Evolutionary conservation across 1,284 basidiomycete species (phyloP).

Genomic region (Naganishia sp.): DNA sequence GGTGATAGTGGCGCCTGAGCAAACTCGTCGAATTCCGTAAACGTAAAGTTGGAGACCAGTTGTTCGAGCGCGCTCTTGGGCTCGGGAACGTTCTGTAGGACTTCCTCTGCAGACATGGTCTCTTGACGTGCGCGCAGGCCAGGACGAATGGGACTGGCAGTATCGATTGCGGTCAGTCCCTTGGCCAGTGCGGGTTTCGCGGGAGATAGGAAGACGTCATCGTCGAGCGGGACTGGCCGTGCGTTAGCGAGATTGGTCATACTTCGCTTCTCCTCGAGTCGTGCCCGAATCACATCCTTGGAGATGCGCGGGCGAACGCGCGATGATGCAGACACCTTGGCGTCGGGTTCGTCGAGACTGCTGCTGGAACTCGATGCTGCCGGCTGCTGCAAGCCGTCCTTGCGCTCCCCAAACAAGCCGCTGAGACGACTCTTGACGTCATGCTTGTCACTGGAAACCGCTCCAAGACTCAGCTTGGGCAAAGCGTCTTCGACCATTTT

Average conservation of each 20-base stretch:
- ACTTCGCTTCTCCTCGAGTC: slow-evolving; percentile 43
- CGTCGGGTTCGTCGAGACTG: slow-evolving; percentile 15
- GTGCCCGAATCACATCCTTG: slow-evolving; percentile 51
- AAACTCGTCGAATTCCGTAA: slow-evolving; percentile 20
- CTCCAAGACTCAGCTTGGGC: slow-evolving; percentile 18
- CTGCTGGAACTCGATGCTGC: slow-evolving; percentile 15
- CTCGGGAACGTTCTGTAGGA: slow-evolving; percentile 35
- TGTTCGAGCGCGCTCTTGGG: slow-evolving; percentile 49
- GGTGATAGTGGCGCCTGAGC: slow-evolving; percentile 9
- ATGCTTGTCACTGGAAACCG: background rate
- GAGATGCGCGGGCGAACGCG: slow-evolving; percentile 52
- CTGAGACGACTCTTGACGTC: slow-evolving; percentile 15
- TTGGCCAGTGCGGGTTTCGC: background rate
- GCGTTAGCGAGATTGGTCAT: slow-evolving; percentile 20
- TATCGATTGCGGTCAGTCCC: background rate
- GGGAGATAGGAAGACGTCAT: slow-evolving; percentile 17
- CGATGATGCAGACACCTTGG: slow-evolving; percentile 33
- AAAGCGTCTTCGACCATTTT: slow-evolving; percentile 31
- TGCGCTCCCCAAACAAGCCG: slow-evolving; percentile 8
- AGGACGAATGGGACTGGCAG: slow-evolving; percentile 33
- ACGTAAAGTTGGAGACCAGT: slow-evolving; percentile 39
- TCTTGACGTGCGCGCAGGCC: slow-evolving; percentile 38
- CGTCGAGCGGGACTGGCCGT: background rate
- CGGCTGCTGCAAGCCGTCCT: background rate
- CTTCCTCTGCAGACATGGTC: slow-evolving; percentile 44